A percentile compares a stretch with the other conserved stretches of the same genome.
phyloP scores from a whole-genome alignment of 2,329 filamentous ascomycete species.

The Beauveria scarabaeidicola region DNA sequence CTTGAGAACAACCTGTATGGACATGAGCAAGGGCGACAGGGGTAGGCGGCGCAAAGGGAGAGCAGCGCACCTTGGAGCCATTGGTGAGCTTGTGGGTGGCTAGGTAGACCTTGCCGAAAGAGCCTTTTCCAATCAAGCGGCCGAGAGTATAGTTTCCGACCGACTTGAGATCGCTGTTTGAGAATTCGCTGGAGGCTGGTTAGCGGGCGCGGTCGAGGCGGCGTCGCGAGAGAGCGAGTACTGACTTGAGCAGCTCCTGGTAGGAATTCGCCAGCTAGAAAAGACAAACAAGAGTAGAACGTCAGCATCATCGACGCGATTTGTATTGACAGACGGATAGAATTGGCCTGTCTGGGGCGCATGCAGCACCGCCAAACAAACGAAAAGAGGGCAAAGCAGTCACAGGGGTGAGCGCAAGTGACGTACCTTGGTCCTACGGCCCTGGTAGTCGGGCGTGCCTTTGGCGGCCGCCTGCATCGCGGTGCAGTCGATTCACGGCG shows the following conservation, averaged over 20 bases:
- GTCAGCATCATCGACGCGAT: background rate
- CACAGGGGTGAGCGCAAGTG: background rate
- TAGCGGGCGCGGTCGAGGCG: slow-evolving; percentile 9
- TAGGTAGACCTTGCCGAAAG: slow-evolving; percentile 96
- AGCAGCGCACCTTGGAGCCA: slow-evolving; percentile 72
- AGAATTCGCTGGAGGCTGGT: slow-evolving; percentile 69
- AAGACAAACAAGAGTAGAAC: background rate
- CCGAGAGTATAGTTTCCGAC: slow-evolving; percentile 95
- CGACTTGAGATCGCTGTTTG: slow-evolving; percentile 77
- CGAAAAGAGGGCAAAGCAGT: background rate
- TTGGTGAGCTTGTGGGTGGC: slow-evolving; percentile 96
- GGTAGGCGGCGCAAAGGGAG: background rate
- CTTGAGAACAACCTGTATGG: slow-evolving; percentile 81
- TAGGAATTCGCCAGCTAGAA: slow-evolving; percentile 88
- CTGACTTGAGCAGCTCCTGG: slow-evolving; percentile 89
- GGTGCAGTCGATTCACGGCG: background rate
- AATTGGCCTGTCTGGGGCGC: background rate
- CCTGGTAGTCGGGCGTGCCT: slow-evolving; percentile 49
- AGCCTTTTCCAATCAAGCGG: slow-evolving; percentile 89
- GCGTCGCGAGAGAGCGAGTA: slow-evolving; percentile 16
- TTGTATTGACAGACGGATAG: background rate
- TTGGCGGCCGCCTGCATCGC: slow-evolving; percentile 31
- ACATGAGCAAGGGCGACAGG: background rate
- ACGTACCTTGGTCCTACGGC: slow-evolving; percentile 53
- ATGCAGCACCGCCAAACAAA: background rate